Evolutionary conservation across 192 early-diverging fungal genomes (phyloP).

Genomic region (Coemansia sp.): DNA sequence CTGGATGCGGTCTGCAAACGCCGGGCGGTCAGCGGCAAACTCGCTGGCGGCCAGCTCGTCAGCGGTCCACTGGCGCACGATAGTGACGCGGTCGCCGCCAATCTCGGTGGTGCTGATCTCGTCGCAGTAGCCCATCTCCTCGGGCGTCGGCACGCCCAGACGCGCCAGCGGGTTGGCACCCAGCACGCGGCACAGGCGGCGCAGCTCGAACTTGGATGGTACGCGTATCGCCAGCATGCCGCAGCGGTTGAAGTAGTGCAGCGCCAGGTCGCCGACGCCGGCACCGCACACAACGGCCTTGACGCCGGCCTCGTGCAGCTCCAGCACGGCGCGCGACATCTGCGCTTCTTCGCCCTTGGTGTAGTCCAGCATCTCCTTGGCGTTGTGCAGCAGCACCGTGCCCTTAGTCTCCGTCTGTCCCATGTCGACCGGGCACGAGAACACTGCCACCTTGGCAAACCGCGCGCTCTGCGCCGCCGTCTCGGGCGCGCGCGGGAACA

Average conservation of each 20-base stretch:
- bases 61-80: slow-evolving; percentile 81
- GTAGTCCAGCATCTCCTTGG: slow-evolving; percentile 95
- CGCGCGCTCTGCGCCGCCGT: slow-evolving; percentile 67
- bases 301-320: slow-evolving; percentile 87
- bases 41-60: slow-evolving; percentile 18
- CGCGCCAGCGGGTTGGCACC: slow-evolving; percentile 92
- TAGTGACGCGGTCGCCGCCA: slow-evolving; percentile 94
- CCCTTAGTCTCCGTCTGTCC: slow-evolving; percentile 98
- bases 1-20: slow-evolving; percentile 67
- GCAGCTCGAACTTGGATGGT: slow-evolving; percentile 94
- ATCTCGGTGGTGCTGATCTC: slow-evolving; percentile 96
- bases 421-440: slow-evolving; percentile 90
- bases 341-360: slow-evolving; percentile 93
- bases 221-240: slow-evolving; percentile 89
- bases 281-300: slow-evolving; percentile 91
- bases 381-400: slow-evolving; percentile 95
- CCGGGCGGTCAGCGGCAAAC: slow-evolving; percentile 30
- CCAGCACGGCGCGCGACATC: slow-evolving; percentile 82
- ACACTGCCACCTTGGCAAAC: slow-evolving; percentile 93
- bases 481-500: slow-evolving; percentile 91
- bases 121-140: slow-evolving; percentile 98
- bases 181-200: slow-evolving; percentile 88
- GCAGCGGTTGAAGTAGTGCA: slow-evolving; percentile 94
- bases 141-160: slow-evolving; percentile 87
- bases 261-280: slow-evolving; percentile 87